Base-by-base conservation (phyloP, 305 asterid species). In the Plantago coronopus region DNA sequence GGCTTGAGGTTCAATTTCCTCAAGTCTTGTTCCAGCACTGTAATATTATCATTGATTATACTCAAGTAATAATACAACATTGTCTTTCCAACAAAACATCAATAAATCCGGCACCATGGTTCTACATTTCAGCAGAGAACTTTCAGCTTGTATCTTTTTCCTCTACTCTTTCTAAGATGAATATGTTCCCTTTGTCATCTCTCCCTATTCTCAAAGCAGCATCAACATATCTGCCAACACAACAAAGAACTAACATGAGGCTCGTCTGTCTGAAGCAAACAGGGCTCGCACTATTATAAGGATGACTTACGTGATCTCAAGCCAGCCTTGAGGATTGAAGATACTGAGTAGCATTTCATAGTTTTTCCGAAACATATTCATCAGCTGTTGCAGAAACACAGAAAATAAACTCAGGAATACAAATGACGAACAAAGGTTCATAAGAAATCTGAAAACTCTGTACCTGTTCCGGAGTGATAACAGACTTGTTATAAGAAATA, bases 251-350 rank as follows among this genome's bases (percentile, higher is more conserved):
- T 74, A 67, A 20, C 53, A 57, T 17, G 25, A 45, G 31, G 13
- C 20, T 2, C 21, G 8, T 40, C 55, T 9, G 42, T 10, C 42
- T 34, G 13, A 12, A 34, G 1, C 8, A 10, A 34, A 34, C 8
- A 9, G 0, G 42, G 42, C 10, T 34, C 9, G 42, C 42, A 34
- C 8, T 12, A 45, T 2, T 53, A 20, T 7, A 48, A 3, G 7
- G 21, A 59, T 47, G 43, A 83, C 86, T 54, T 82, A 91, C 94
- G 96, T 85, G 66, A 84, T 88, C 74, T 88, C 94, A 38, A 91
- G 95, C 98, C 98, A 88, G 49, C 98, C 98, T 21, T 88, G 84
- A 0, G 98, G 98, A 67, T 86, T 91, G 77, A 91, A 91, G 64
- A 91, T 81, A 67, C 81, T 66, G 23, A 91, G 88, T 57, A 91